These are phyloP conservation scores for Apostasia shenzhenica DNA, from an alignment of 106 monocot species.

Conservation along the genomic window DNA sequence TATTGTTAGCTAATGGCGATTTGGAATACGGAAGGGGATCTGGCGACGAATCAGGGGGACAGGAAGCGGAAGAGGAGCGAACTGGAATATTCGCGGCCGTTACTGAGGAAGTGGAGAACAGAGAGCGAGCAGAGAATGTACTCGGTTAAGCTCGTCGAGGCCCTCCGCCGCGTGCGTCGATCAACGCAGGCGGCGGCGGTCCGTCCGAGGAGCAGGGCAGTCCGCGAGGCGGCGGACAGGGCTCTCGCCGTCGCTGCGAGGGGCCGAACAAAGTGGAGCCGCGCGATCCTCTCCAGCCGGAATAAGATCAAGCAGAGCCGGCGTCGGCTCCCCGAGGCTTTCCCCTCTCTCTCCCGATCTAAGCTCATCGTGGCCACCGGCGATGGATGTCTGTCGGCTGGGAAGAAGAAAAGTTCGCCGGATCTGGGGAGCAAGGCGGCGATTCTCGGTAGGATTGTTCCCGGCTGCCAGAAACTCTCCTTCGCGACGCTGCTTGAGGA, in stretches of 20 bases:
- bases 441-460: slow-evolving; percentile 42
- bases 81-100: background rate
- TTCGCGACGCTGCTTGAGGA: slow-evolving; percentile 38
- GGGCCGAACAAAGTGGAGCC: slow-evolving; percentile 59
- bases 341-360: background rate
- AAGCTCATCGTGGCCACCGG: background rate
- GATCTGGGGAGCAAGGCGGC: slow-evolving; percentile 17
- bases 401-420: background rate
- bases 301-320: background rate
- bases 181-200: background rate
- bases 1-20: slow-evolving; percentile 6
- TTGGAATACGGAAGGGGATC: background rate
- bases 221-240: slow-evolving; percentile 52
- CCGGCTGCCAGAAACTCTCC: slow-evolving; percentile 49
- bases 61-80: slow-evolving; percentile 8
- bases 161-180: slow-evolving; percentile 28
- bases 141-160: slow-evolving; percentile 35
- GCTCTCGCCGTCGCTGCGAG: slow-evolving; percentile 39
- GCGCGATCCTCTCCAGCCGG: slow-evolving; percentile 32
- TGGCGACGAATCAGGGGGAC: background rate
- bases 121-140: slow-evolving; percentile 23
- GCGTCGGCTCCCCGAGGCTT: background rate
- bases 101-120: slow-evolving; percentile 17
- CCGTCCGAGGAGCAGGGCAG: slow-evolving; percentile 10
- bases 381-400: background rate